phyloP scores from a whole-genome alignment of 164 flowering plant species.

The Nymphaea colorata region DNA sequence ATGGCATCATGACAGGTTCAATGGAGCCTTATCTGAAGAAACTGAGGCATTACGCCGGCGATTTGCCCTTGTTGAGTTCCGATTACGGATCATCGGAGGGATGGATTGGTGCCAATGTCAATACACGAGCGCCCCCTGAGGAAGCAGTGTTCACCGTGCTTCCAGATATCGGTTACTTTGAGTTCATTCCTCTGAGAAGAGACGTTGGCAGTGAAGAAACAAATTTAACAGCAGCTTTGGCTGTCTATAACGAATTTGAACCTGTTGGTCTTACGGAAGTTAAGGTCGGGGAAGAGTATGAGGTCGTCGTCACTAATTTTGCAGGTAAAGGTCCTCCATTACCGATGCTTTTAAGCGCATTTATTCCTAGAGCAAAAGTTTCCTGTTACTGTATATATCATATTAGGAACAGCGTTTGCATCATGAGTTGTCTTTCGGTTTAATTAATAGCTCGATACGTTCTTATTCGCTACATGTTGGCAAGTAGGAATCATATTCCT shows the following conservation, averaged over 20 bases:
- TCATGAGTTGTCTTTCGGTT: background rate
- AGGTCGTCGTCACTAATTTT: conserved; percentile 59
- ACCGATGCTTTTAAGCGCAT: background rate
- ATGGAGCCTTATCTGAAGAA: conserved; percentile 86
- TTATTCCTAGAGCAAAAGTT: background rate
- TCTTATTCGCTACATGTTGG: background rate
- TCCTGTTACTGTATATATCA: background rate
- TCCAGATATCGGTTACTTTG: conserved; percentile 85
- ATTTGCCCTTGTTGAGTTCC: conserved; percentile 52
- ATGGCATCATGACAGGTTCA: conserved; percentile 95
- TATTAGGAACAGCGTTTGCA: background rate
- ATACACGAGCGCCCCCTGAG: conserved; percentile 70
- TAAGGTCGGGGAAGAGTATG: conserved; percentile 78
- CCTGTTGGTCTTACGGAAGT: conserved; percentile 79
- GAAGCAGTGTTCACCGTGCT: conserved; percentile 60
- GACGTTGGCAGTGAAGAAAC: conserved; percentile 10
- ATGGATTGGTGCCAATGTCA: conserved; percentile 91
- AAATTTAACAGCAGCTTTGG: conserved; percentile 6
- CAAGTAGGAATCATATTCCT: background rate
- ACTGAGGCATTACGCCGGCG: conserved; percentile 88
- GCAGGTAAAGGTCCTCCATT: conserved; percentile 47
- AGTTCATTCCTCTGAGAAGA: conserved; percentile 58
- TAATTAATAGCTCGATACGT: background rate
- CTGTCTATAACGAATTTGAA: conserved; percentile 20
- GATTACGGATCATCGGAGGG: conserved; percentile 97